Evolutionary conservation across 2,329 filamentous ascomycete genomes (phyloP), one percentile per base, ranked within the genome.

Genomic region (Rhytidhysteron rufulum): DNA sequence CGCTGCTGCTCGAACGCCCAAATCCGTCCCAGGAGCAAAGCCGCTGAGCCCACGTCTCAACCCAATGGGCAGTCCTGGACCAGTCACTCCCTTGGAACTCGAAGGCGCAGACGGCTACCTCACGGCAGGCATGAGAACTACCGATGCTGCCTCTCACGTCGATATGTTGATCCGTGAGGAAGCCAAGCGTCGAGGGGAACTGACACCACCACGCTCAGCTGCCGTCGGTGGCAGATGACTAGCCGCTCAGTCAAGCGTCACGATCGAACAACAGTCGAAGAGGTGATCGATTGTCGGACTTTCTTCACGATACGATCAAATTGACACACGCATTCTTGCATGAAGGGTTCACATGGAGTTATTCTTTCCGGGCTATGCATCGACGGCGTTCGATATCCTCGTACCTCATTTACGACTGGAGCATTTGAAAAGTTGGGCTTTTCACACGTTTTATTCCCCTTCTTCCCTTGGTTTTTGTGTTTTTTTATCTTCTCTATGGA

Each of bases 21-120:
- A 55, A 29, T 50, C 53, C 20, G 30, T 47, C 15, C 44, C 41
- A 13, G 47, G 37, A 16, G 29, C 51, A 5, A 71, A 66, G 48
- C 73, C 73, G 1, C 63, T 56, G 18, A 74, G 71, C 53, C 74
- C 74, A 22, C 66, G 70, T 29, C 62, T 77, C 30, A 63, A 63
- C 18, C 74, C 74, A 18, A 54, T 74, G 17, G 72, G 69, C 13
- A 75, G 72, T 40, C 74, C 74, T 2, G 72, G 72, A 29, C 71
- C 71, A 5, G 72, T 77, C 29, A 77, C 74, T 18, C 74, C 73
- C n/a, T 54, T 77, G 34, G 70, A 71, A 47, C 65, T 77, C 22
- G 73, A 74, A 51, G 61, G 59, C 2, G 50, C 52, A 13, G 62
- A 67, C n/a, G 57, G 63, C 39, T 75, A 75, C 46, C 59, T 76